Base-by-base conservation (phyloP, 2,329 filamentous ascomycete species). In the Annulohypoxylon truncatum region DNA sequence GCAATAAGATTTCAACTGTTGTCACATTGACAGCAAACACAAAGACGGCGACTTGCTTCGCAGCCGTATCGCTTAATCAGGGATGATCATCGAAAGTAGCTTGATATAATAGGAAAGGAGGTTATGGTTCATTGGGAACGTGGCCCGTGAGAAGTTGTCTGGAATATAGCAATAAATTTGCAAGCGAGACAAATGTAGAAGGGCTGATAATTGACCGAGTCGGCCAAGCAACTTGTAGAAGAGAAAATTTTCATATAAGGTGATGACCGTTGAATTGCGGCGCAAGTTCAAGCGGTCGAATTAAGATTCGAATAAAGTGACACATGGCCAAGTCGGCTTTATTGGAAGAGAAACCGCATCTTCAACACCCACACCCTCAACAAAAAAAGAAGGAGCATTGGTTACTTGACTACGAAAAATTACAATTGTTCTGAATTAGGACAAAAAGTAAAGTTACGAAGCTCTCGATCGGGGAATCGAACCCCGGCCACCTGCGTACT, bases 401-500 rank as follows among this genome's bases (percentile, higher is more conserved):
- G 26, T 51, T 8, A 52, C 3, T n/a, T 31, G 28, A 29, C 4
- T 15, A 12, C 26, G 38, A 58, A 10, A 47, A n/a, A 6, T 18
- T 15, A 48, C 9, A 52, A n/a, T 18, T 24, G 52, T 6, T 35
- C 18, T 61, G 58, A 56, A 58, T 33, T 12, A 56, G 28, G 31
- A 28, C 15, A 51, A 29, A 42, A 47, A 47, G 4, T 52, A 8
- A 26, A 15, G 33, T 46, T 51, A 35, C 2, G 3, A 48, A 46
- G 28, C 75, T 77, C 75, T 77, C 75, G 74, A 76, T 77, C 76
- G 76, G 76, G 76, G 73, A 74, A 75, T 75, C 71, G 73, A 75
- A 75, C 73, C 73, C 73, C 73, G 73, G 73, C 70, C 73, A 73
- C 73, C 71, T 71, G 73, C 73, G 75, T 12, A 57, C 52, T 57